Conservation (phyloP, 139 green algal species). For the Coelastrella sp. region DNA sequence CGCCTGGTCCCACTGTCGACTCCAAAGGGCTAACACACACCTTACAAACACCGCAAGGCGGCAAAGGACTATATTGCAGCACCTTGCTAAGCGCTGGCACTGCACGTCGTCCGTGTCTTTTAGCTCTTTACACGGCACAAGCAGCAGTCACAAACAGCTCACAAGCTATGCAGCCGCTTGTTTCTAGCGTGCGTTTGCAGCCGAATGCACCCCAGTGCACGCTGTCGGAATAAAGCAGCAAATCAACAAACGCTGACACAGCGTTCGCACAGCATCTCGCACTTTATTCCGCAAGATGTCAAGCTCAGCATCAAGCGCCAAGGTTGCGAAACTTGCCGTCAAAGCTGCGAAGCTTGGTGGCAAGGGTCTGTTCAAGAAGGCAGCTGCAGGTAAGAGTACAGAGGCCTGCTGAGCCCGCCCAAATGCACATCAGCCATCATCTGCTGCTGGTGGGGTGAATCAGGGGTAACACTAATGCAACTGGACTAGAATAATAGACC, state of each 20-base stretch:
- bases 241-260: background rate
- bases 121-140: background rate
- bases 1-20: background rate
- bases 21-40: background rate
- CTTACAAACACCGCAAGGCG: background rate
- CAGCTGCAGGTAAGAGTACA: conserved; percentile 29
- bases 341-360: conserved; percentile 41
- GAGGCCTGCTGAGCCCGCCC: background rate
- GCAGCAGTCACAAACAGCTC: background rate
- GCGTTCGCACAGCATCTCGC: background rate
- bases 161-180: background rate
- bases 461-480: too few species aligned
- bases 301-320: background rate
- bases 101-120: background rate
- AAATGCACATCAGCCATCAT: background rate
- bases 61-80: background rate
- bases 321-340: conserved; percentile 10
- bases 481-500: too few species aligned
- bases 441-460: background rate
- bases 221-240: background rate
- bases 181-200: background rate
- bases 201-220: background rate
- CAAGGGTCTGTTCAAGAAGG: conserved; percentile 40
- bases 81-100: background rate
- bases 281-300: background rate